These are phyloP conservation scores for Nannochloropsis salina DNA, from an alignment of 108 stramenopile species.

Conservation along the genomic window DNA sequence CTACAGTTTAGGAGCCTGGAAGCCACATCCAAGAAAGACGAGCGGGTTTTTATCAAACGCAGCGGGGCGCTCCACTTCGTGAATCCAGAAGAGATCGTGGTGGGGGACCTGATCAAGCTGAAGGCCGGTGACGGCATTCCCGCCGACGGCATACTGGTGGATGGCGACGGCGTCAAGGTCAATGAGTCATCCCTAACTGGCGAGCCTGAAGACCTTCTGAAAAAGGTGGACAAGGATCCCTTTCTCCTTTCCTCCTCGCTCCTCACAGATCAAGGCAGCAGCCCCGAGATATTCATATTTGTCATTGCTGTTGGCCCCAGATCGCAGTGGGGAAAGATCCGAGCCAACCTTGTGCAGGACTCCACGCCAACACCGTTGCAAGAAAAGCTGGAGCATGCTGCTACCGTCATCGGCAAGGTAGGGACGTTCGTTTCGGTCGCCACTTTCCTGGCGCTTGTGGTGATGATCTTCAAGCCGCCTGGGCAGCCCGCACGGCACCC, in stretches of 20 bases:
- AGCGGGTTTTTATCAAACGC: constrained; percentile 64
- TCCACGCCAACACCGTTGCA: constrained; percentile 52
- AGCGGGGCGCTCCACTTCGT: constrained; percentile 56
- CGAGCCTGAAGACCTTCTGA: constrained; percentile 74
- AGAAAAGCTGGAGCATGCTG: constrained; percentile 53
- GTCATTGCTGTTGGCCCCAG: constrained; percentile 31
- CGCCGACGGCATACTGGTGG: constrained; percentile 81
- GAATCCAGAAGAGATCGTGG: constrained; percentile 75
- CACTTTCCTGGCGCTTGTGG: constrained; percentile 45
- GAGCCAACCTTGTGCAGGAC: constrained; percentile 50
- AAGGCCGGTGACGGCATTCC: constrained; percentile 74
- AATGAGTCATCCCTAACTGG: constrained; percentile 89
- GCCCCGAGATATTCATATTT: constrained; percentile 14
- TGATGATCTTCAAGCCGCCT: constrained; percentile 59
- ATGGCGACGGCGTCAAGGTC: constrained; percentile 71
- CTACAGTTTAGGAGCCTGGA: constrained; percentile 77
- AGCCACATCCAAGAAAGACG: constrained; percentile 55
- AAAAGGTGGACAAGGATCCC: constrained; percentile 53
- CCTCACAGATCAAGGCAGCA: constrained; percentile 29
- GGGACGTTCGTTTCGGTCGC: constrained; percentile 30
- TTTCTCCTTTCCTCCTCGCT: constrained; percentile 41
- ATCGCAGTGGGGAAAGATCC: constrained; percentile 55
- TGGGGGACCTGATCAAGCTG: constrained; percentile 88
- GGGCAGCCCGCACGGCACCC: constrained; percentile 15
- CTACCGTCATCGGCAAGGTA: constrained; percentile 37